Conservation (phyloP, 2,329 filamentous ascomycete species). For the Neofusicoccum umdonicola region DNA sequence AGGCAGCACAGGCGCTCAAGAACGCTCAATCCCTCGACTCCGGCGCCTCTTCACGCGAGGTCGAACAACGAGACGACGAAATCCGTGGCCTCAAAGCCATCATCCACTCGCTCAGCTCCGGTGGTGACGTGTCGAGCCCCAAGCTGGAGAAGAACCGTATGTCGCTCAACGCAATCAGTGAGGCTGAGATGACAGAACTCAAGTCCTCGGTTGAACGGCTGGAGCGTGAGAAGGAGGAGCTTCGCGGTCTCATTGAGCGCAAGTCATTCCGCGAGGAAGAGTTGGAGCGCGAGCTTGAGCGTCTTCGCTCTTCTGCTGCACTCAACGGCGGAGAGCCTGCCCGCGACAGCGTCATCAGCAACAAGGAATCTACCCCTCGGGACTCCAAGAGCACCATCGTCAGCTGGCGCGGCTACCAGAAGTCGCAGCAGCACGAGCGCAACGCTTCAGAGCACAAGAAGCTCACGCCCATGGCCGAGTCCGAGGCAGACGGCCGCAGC, state of each 20-base stretch:
- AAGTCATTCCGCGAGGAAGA: constrained; percentile 78
- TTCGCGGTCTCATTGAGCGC: constrained; percentile 69
- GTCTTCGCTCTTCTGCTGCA: constrained; percentile 38
- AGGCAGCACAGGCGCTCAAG: constrained; percentile 63
- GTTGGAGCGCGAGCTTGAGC: constrained; percentile 76
- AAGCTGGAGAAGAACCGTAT: constrained; percentile 29
- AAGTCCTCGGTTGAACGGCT: constrained; percentile 65
- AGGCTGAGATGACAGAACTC: constrained; percentile 53
- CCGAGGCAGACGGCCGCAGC: constrained; percentile 54
- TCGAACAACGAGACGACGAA: constrained; percentile 95
- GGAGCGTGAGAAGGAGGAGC: constrained; percentile 76
- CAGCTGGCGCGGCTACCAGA: constrained; percentile 47
- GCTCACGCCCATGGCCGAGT: constrained; percentile 26
- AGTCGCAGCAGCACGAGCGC: not conserved
- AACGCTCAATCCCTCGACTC: constrained; percentile 47
- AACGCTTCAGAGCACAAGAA: constrained; percentile 2
- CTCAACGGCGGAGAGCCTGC: constrained; percentile 34
- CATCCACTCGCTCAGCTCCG: constrained; percentile 89
- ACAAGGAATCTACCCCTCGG: constrained; percentile 42
- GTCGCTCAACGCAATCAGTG: constrained; percentile 30
- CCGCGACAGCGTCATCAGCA: constrained; percentile 55
- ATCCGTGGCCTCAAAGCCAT: constrained; percentile 96
- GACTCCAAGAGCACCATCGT: constrained; percentile 67
- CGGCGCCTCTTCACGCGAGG: constrained; percentile 59
- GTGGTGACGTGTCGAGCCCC: constrained; percentile 45